Evolutionary conservation across 352 stramenopile genomes (phyloP), one percentile per base, ranked within the genome.

Genomic region (Elongisporangium anandrum): DNA sequence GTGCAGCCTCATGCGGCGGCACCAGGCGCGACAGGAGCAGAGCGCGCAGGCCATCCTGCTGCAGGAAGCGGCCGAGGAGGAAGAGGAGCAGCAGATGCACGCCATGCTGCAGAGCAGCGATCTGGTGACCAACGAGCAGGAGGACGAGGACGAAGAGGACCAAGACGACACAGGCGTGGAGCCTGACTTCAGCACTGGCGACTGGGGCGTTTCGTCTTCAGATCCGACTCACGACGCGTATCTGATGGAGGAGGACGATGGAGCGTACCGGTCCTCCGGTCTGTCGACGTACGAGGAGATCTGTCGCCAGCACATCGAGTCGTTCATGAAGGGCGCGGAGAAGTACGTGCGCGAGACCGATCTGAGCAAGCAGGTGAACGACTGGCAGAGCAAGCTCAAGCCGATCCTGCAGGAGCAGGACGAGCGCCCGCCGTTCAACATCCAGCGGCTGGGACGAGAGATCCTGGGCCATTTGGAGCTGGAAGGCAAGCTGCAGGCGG

Each of bases 241-340:
- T 12, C 17, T 52, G 29, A 50, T 51, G 13, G 9, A 6, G 16
- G 26, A 50, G 21, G 23, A 56, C 23, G 29, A 41, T 15, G 50
- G 59, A 6, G 59, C 57, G 4, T 69, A 66, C n/a, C 57, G 63
- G 16, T 29, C 49, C 16, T 56, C 59, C 13, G 51, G 56, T 17
- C 23, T 64, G 24, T 61, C 83, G 9, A 86, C 64, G 12, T 92
- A 92, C 54, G 80, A 92, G 47, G 79, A 90, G 48, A 79, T 92
- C 29, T 90, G 83, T 41, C 76, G 79, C 24, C 77, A 90, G 58
- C 83, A 93, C 58, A 74, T 90, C n/a, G 69, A 80, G 29, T 74
- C 80, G 6, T 93, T 93, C 59, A 90, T 93, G 81, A 80, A 85
- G 39, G 83, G 83, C n/a, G 82, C 79, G 7, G 79, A 93, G 52